Percentiles rank a stretch among this genome's conserved stretches.
Evolutionary conservation across 1,139 yeast genomes (phyloP).

Genomic region (Nakaseomyces glabratus): DNA sequence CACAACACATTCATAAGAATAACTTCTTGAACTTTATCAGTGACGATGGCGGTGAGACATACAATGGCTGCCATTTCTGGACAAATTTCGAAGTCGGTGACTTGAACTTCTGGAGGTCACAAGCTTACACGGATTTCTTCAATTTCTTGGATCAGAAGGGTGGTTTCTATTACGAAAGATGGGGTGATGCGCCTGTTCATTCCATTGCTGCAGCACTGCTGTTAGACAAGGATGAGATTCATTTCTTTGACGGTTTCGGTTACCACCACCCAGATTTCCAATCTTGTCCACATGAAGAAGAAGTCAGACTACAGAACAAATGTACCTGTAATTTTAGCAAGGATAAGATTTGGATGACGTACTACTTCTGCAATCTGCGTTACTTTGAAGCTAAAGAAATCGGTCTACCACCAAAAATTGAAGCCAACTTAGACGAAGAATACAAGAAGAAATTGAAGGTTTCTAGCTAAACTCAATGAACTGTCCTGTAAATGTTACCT

Average conservation of each 20-base stretch:
- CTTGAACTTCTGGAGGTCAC: slow-evolving; percentile 63
- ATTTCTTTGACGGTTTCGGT: slow-evolving; percentile 77
- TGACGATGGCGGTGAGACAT: slow-evolving; percentile 55
- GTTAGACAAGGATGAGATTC: slow-evolving; percentile 55
- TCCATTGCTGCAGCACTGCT: slow-evolving; percentile 78
- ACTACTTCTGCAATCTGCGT: slow-evolving; percentile 29
- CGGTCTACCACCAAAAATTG: slow-evolving; percentile 27
- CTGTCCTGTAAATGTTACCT: too few relatives aligned
- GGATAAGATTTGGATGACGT: slow-evolving; percentile 30
- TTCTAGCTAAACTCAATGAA: too few relatives aligned
- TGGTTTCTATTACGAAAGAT: slow-evolving; percentile 83
- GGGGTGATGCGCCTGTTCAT: slow-evolving; percentile 94
- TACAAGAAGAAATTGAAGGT: too few relatives aligned
- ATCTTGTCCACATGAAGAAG: slow-evolving; percentile 64
- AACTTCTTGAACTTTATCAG: slow-evolving; percentile 68
- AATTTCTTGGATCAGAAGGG: slow-evolving; percentile 68
- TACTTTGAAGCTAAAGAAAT: slow-evolving; percentile 27
- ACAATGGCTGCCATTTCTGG: slow-evolving; percentile 84
- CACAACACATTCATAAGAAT: slow-evolving; percentile 54
- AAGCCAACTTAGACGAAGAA: too few relatives aligned
- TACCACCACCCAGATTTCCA: slow-evolving; percentile 71
- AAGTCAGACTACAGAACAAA: slow-evolving; percentile 43
- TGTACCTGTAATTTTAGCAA: slow-evolving; percentile 56
- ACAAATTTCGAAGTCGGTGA: slow-evolving; percentile 77
- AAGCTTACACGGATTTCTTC: slow-evolving; percentile 60